phyloP scores from a whole-genome alignment of 2,329 filamentous ascomycete genomes.

The Cercospora zeina region DNA sequence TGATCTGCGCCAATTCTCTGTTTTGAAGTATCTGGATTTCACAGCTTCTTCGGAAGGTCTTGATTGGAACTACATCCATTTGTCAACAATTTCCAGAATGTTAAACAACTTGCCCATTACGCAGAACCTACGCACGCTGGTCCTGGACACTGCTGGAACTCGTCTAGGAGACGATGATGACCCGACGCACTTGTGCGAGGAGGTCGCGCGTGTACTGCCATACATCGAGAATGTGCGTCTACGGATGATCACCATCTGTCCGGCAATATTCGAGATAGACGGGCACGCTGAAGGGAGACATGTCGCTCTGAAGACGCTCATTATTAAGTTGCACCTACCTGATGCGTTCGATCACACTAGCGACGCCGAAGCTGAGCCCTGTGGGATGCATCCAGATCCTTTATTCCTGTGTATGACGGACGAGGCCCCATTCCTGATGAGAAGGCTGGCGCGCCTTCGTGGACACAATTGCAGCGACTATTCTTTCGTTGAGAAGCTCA shows the following conservation, averaged over 20 bases:
- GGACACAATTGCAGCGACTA: neutral
- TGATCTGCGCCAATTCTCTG: slow-evolving; percentile 23
- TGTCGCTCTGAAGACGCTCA: slow-evolving; percentile 19
- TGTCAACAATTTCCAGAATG: slow-evolving; percentile 8
- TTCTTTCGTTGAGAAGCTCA: neutral
- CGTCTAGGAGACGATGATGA: slow-evolving; percentile 1
- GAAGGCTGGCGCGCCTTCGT: neutral
- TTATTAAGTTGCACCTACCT: slow-evolving; percentile 21
- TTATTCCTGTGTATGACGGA: neutral
- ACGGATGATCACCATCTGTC: slow-evolving; percentile 18
- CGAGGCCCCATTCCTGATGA: neutral
- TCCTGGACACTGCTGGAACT: slow-evolving; percentile 19
- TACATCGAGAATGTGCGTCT: slow-evolving; percentile 20
- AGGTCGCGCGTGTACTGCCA: slow-evolving; percentile 19
- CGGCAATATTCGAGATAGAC: slow-evolving; percentile 16
- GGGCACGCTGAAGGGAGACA: neutral
- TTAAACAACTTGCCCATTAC: slow-evolving; percentile 18
- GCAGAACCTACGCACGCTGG: slow-evolving; percentile 13
- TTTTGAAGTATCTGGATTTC: slow-evolving; percentile 21
- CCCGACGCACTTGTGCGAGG: slow-evolving; percentile 17
- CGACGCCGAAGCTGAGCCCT: slow-evolving; percentile 9
- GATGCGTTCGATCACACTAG: slow-evolving; percentile 8
- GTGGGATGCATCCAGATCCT: slow-evolving; percentile 6
- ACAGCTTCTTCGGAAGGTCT: slow-evolving; percentile 21
- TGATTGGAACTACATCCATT: slow-evolving; percentile 22